Evolutionary conservation across 2,329 filamentous ascomycete genomes (phyloP), one percentile per base, ranked within the genome.

Genomic region (Fusarium guadeloupense): DNA sequence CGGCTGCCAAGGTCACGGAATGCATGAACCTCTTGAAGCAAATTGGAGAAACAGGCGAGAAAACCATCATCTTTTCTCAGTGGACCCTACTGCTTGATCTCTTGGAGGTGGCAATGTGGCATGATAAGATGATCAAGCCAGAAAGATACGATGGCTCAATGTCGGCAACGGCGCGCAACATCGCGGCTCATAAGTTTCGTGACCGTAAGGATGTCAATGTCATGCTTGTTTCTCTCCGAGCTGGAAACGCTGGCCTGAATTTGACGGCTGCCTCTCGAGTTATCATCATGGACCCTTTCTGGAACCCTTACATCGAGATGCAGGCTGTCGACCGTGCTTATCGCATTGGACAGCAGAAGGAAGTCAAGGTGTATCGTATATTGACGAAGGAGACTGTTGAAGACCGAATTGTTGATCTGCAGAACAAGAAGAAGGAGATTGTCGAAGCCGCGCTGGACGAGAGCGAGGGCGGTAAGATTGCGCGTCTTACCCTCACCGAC

Each of bases 281-380:
- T 65, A 92, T 97, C 74, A 90, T 97, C 62, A 87, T 96, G 71
- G 93, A 97, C 72, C 93, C 93, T 0, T 96, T 96, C 78, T 97
- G 92, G 92, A 97, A 97, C 62, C 93, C 93, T 0, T 96, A 90
- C 71, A 90, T 96, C 42, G 93, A 97, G 76, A 92, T 93, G 75
- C 93, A 97, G 76, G 93, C 93, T 5, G 89, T 97, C 44, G 93
- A 96, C 73, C 89, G 93, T 19, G 91, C 93, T 3, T 90, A 97
- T 75, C 89, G 93, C 9, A 93, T 97, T 66, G 93, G 93, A 1
- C 93, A 97, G 76, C 78, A 82, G 64, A 82, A 83, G 5, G 79
- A 87, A 8, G 93, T 97, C 5, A 83, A 87, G 50, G 89, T 97
- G 1, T 92, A 97, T 72, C 88, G 92, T 5, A 84, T 97, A 20